Conservation (phyloP, 129 eudicot species). For the Helianthus tuberosus region DNA sequence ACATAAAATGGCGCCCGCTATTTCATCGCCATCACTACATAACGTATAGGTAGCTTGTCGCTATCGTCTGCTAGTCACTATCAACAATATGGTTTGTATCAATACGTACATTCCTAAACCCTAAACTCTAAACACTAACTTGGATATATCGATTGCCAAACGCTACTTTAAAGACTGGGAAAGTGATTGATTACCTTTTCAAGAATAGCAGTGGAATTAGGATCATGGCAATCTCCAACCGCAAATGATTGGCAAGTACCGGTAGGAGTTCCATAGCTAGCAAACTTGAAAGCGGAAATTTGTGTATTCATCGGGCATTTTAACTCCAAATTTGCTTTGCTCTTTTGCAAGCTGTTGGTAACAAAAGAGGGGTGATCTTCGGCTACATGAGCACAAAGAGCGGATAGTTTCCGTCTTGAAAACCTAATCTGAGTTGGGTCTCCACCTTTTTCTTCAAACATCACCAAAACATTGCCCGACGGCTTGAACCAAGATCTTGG, state of each 20-base stretch:
- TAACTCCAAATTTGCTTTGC: constrained; percentile 43
- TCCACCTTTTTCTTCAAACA: constrained; percentile 97
- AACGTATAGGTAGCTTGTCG: no score
- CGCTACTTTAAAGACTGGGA: neutral
- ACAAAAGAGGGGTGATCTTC: constrained; percentile 74
- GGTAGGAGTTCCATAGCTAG: constrained; percentile 79
- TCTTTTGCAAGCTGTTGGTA: constrained; percentile 34
- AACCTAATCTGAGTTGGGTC: constrained; percentile 85
- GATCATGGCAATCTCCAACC: constrained; percentile 84
- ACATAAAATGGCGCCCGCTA: no score
- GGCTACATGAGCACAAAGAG: constrained; percentile 60
- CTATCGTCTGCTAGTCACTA: no score
- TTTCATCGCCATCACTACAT: no score
- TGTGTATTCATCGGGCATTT: constrained; percentile 59
- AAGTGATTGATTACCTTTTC: constrained; percentile 51
- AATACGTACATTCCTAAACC: no score
- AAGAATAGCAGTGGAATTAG: constrained; percentile 54
- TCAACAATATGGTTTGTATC: neutral
- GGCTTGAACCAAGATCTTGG: constrained; percentile 99
- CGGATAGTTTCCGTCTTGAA: constrained; percentile 58
- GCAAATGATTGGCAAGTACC: constrained; percentile 72
- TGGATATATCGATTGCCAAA: neutral
- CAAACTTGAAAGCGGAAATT: constrained; percentile 70
- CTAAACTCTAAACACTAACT: no score
- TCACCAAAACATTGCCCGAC: constrained; percentile 71